A percentile compares a stretch with the other conserved stretches of the same genome.
Evolutionary conservation across 1,139 yeast genomes (phyloP).

Genomic region (Zygosaccharomyces pseudobailii): DNA sequence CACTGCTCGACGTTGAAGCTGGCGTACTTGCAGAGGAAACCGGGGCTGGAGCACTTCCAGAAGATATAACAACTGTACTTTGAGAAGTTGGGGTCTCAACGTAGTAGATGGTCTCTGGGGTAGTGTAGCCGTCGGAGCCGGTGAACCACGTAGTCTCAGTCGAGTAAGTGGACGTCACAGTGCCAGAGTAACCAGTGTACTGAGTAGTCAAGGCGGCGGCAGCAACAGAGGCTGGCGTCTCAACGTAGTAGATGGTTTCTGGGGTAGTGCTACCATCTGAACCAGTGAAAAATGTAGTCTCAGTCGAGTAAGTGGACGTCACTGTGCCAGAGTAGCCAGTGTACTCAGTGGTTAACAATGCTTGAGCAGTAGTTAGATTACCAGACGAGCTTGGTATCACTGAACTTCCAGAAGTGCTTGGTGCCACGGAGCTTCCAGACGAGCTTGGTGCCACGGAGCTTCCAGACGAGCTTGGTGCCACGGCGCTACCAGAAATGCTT

Average conservation of each 20-base stretch:
- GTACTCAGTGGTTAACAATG: not conserved
- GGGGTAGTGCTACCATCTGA: not conserved
- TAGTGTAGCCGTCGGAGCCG: not conserved
- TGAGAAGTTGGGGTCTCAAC: not conserved
- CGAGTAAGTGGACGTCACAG: not conserved
- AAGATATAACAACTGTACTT: no score
- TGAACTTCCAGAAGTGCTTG: not conserved
- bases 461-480: no score
- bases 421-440: not conserved
- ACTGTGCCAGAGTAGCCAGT: not conserved
- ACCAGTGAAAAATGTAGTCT: not conserved
- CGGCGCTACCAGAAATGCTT: no score
- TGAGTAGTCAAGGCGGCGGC: not conserved
- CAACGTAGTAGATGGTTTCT: not conserved
- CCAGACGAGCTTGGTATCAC: no score
- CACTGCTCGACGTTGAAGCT: not conserved
- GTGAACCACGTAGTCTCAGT: not conserved
- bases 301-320: not conserved
- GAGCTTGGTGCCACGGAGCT: not conserved
- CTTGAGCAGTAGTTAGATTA: not conserved
- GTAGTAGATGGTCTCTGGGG: not conserved
- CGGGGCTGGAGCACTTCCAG: not conserved
- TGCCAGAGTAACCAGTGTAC: not conserved
- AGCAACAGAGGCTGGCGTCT: not conserved
- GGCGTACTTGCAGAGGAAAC: not conserved